Percentiles rank a stretch among this genome's conserved stretches.
These are phyloP conservation scores for Cryptococcus maquisensis DNA, from an alignment of 1,284 basidiomycete genomes.

Conservation along the genomic window DNA sequence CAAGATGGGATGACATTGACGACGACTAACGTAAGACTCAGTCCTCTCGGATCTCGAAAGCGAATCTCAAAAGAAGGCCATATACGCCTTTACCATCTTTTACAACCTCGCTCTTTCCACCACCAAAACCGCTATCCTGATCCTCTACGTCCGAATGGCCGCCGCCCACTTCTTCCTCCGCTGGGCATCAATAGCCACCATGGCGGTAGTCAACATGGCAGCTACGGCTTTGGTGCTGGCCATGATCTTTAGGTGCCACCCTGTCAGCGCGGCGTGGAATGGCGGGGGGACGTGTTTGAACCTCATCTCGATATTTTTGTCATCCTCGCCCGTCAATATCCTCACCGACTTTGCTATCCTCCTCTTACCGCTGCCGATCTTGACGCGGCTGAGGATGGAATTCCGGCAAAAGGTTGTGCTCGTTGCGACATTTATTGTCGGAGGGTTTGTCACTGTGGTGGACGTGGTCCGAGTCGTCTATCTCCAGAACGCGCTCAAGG, in stretches of 20 bases:
- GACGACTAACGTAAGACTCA: neutral
- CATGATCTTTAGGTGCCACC: conserved; percentile 46
- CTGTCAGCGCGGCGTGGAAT: conserved; percentile 33
- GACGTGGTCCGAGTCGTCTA: conserved; percentile 46
- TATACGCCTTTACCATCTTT: conserved; percentile 45
- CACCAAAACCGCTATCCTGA: conserved; percentile 44
- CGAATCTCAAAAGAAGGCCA: conserved; percentile 23
- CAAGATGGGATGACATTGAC: neutral
- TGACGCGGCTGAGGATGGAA: conserved; percentile 45
- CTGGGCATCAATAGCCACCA: conserved; percentile 34
- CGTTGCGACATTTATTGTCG: conserved; percentile 44
- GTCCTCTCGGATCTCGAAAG: conserved; percentile 22
- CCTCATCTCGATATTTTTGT: conserved; percentile 42
- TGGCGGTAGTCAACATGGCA: conserved; percentile 40
- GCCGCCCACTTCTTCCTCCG: conserved; percentile 41
- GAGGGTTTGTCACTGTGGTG: conserved; percentile 45
- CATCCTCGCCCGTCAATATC: conserved; percentile 46
- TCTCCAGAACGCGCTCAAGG: conserved; percentile 37
- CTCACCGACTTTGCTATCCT: conserved; percentile 47
- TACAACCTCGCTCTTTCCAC: conserved; percentile 45
- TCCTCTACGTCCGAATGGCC: conserved; percentile 48
- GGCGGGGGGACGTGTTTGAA: conserved; percentile 35
- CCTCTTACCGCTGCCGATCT: conserved; percentile 44
- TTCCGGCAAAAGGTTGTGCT: conserved; percentile 43
- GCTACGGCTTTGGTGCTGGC: conserved; percentile 45